A percentile compares a stretch with the other conserved stretches of the same genome.
phyloP scores from a whole-genome alignment of 192 early-diverging fungal species.

The Helicostylum pulchrum region DNA sequence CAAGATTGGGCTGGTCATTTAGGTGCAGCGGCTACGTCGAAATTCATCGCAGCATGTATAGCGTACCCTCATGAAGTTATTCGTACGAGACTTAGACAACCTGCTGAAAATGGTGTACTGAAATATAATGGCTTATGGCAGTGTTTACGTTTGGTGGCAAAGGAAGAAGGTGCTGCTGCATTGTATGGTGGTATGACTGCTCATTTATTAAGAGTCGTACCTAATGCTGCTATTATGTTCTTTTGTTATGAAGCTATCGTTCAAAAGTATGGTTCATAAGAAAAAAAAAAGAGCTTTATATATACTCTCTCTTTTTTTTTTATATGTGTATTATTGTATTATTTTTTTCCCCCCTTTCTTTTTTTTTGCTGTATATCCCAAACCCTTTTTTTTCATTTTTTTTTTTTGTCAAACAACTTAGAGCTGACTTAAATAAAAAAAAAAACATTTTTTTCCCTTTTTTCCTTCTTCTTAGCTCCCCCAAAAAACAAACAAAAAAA shows the following conservation, averaged over 20 bases:
- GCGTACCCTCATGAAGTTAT: constrained; percentile 97
- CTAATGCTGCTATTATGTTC: constrained; percentile 95
- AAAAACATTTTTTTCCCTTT: too few relatives aligned
- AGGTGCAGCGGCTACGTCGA: constrained; percentile 78
- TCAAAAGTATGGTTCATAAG: constrained; percentile 39
- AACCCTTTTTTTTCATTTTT: not conserved
- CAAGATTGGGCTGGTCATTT: constrained; percentile 79
- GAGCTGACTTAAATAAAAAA: too few relatives aligned
- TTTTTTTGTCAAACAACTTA: not conserved
- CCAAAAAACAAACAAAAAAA: too few relatives aligned
- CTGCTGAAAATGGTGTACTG: constrained; percentile 56
- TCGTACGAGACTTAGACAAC: constrained; percentile 86
- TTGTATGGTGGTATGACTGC: constrained; percentile 94
- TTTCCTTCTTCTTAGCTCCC: too few relatives aligned
- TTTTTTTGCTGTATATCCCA: not conserved
- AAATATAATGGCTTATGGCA: constrained; percentile 79
- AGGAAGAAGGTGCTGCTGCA: constrained; percentile 80
- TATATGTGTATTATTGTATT: not conserved
- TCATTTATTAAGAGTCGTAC: constrained; percentile 91
- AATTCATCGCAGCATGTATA: constrained; percentile 79
- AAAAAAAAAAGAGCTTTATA: not conserved
- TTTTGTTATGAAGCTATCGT: constrained; percentile 78
- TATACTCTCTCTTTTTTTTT: not conserved
- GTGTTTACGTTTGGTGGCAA: constrained; percentile 55
- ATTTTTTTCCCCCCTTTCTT: not conserved